Percentiles rank a stretch among this genome's conserved stretches.
phyloP scores from a whole-genome alignment of 2,329 filamentous ascomycete genomes.

The Lecanicillium sp. region DNA sequence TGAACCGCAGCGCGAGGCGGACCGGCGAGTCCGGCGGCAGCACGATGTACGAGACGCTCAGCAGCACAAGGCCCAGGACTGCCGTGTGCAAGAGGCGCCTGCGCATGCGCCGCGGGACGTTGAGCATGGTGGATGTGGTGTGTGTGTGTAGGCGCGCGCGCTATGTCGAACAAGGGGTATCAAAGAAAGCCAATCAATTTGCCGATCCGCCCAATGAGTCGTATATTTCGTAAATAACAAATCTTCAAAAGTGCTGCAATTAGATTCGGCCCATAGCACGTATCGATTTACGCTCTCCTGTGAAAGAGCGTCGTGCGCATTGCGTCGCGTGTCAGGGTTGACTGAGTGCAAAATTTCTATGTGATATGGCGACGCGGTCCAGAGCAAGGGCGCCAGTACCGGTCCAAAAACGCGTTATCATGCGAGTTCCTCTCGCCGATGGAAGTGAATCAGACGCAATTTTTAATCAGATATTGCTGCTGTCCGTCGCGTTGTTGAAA shows the following conservation, averaged over 20 bases:
- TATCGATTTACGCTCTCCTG: background rate
- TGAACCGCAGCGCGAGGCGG: conserved; percentile 30
- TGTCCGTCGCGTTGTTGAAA: too few species aligned
- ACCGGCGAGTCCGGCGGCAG: conserved; percentile 29
- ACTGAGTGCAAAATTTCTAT: background rate
- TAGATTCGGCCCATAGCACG: background rate
- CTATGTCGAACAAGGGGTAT: background rate
- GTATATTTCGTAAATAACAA: too few species aligned
- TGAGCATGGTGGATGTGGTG: conserved; percentile 17
- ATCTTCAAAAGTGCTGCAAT: background rate
- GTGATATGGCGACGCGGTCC: too few species aligned
- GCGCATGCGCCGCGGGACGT: conserved; percentile 24
- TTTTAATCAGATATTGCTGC: too few species aligned
- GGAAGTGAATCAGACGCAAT: too few species aligned
- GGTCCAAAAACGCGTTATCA: too few species aligned
- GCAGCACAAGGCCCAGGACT: conserved; percentile 21
- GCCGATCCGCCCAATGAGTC: too few species aligned
- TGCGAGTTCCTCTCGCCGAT: too few species aligned
- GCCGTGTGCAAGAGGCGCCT: conserved; percentile 23
- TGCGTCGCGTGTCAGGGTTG: background rate
- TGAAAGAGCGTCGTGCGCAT: background rate
- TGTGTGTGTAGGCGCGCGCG: background rate
- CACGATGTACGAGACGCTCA: conserved; percentile 23
- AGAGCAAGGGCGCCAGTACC: too few species aligned
- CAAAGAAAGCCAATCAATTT: too few species aligned